Evolutionary conservation across 2,329 filamentous ascomycete genomes (phyloP).

Genomic region (Sclerotinia nivalis): DNA sequence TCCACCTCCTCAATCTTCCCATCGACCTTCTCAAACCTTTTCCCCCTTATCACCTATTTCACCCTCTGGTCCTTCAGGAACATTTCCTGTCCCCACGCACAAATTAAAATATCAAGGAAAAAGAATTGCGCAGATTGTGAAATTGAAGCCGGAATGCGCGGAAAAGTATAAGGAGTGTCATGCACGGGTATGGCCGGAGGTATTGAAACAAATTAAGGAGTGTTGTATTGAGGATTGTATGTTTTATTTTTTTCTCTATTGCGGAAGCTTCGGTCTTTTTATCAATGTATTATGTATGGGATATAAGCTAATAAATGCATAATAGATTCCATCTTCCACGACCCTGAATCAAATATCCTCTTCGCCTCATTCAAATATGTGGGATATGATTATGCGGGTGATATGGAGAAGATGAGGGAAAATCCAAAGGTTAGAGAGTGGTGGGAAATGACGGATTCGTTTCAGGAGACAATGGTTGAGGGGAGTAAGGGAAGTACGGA

Average conservation of each 20-base stretch:
- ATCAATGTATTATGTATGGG: not conserved
- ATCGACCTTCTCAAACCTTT: conserved; percentile 1
- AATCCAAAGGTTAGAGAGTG: conserved; percentile 74
- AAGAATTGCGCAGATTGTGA: conserved; percentile 71
- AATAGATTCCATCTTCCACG: conserved; percentile 72
- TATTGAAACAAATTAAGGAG: conserved; percentile 72
- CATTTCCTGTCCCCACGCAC: conserved; percentile 27
- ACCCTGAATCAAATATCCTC: conserved; percentile 61
- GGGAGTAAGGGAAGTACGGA: conserved; percentile 60
- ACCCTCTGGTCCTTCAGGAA: conserved; percentile 7
- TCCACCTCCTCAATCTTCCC: conserved; percentile 5
- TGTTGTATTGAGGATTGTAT: conserved; percentile 74
- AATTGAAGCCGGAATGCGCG: conserved; percentile 65
- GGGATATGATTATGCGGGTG: conserved; percentile 69
- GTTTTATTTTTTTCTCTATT: conserved; percentile 33
- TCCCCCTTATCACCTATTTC: conserved; percentile 29
- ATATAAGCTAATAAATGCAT: not conserved
- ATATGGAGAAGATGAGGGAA: conserved; percentile 74
- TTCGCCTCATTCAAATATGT: conserved; percentile 79
- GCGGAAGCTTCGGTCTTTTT: not conserved
- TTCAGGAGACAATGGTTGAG: conserved; percentile 65
- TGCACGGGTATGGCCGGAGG: conserved; percentile 74
- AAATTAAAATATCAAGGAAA: conserved; percentile 47
- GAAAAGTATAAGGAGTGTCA: conserved; percentile 74
- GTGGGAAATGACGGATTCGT: conserved; percentile 79